Evolutionary conservation across 2,329 filamentous ascomycete genomes (phyloP), one percentile per base, ranked within the genome.

Genomic region (Thermochaetoides dissita): DNA sequence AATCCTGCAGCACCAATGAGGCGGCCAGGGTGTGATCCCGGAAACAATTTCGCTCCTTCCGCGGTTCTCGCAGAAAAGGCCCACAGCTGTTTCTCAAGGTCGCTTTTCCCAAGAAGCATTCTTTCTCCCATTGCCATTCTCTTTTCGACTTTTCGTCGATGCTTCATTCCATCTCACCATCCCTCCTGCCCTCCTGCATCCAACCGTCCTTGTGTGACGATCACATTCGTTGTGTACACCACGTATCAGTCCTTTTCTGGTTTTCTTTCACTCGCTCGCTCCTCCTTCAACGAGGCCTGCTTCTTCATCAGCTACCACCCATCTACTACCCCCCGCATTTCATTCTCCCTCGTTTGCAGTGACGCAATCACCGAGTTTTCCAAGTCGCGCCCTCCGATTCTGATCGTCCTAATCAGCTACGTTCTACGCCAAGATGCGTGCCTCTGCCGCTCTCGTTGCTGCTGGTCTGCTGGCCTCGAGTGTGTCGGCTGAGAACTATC

Each of bases 401-500:
- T 34, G 4, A 24, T 8, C 9, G 39, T 8, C 17, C 3, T 24
- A 24, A 24, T 24, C 17, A 24, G 17, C 17, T 24, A 34, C 4
- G 37, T 28, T 37, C 36, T 37, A 33, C 30, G 29, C 29, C 57
- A 60, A 30, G 41, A 71, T 71, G 67, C 65, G 59, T 59, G 49
- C 61, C 48, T 58, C 62, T 31, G 48, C 59, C 34, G 53, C 59
- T 36, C 38, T 67, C 39, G 59, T 60, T 44, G 59, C 61, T 43
- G 59, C 63, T 47, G 53, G 58, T 53, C 57, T 58, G 40, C 58
- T 69, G 50, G 64, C 61, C 45, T 51, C 62, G 30, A 59, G 62
- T 46, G 62, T 53, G 39, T 60, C 64, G 45, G 56, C 55, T 46
- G 53, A 63, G 51, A 70, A 68, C 64, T 71, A 68, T 55, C 64